Conservation (phyloP, 1,284 basidiomycete genomes). For the Blastosporella zonata region DNA sequence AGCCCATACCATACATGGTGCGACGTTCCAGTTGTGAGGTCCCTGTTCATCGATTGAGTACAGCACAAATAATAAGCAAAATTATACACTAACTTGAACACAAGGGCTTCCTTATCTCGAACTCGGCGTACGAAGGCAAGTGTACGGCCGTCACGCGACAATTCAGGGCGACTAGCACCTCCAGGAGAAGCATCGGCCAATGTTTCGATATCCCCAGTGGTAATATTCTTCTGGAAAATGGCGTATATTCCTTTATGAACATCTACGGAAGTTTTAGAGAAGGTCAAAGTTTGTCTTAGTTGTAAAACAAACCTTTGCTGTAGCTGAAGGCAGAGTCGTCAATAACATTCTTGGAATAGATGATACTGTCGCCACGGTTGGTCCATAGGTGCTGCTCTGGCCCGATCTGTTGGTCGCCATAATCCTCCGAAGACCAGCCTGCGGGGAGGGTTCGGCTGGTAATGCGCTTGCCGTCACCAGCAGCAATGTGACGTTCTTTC, state of each 20-base stretch:
- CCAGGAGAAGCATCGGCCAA: conserved; percentile 59
- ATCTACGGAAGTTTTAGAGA: conserved; percentile 36
- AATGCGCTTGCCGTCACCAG: conserved; percentile 52
- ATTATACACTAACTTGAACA: conserved; percentile 52
- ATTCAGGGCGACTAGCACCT: conserved; percentile 67
- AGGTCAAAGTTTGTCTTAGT: background rate
- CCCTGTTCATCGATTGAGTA: conserved; percentile 37
- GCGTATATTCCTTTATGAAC: conserved; percentile 69
- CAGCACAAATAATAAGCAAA: background rate
- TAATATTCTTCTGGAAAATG: conserved; percentile 62
- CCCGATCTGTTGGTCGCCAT: conserved; percentile 67
- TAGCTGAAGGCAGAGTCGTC: conserved; percentile 52
- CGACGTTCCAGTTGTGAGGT: conserved; percentile 61
- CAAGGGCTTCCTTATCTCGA: conserved; percentile 67
- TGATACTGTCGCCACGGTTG: conserved; percentile 47
- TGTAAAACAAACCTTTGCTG: conserved; percentile 52
- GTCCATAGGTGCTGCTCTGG: conserved; percentile 68
- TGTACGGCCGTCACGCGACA: conserved; percentile 66
- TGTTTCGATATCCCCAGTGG: conserved; percentile 45
- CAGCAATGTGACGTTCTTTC: conserved; percentile 30
- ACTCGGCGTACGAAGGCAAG: conserved; percentile 72
- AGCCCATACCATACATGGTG: conserved; percentile 68
- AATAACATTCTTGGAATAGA: conserved; percentile 61
- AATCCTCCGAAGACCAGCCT: conserved; percentile 57
- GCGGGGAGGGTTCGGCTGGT: conserved; percentile 53